Base-by-base conservation (phyloP, 1,139 yeast species). In the Spencermartinsiella ligniputridi region DNA sequence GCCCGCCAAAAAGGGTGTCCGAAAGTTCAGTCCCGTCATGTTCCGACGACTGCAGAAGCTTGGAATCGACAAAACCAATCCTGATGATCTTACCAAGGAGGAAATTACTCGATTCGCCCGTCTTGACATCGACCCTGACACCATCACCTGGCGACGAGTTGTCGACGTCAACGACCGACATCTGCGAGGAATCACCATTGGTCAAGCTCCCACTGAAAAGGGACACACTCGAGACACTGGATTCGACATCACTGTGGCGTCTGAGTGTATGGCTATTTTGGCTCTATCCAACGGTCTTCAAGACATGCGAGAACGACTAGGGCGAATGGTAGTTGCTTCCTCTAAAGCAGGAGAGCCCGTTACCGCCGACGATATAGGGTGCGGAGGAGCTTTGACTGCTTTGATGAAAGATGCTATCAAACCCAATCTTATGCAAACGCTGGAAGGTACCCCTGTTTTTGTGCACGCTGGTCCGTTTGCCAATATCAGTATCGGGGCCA, bases 401-500 rank as follows among this genome's bases (percentile, higher is more conserved):
- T 72, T 92, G 58, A 78, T 92, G 74, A 90, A 89, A 72, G 98
- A 92, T 64, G 97, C 98, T 35, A 85, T 92, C 63, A 90, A 92
- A 72, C 98, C 98, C 55, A 92, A 90, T 66, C 72, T 92, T 62
- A 92, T 92, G 98, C 98, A 92, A 71, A 88, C 97, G 44, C 77
- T 92, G 56, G 98, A 92, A 70, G 98, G 98, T 52, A 89, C 97
- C 20, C 98, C 98, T 29, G 98, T 92, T 36, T 83, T 92, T 59
- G 96, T 92, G 43, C 98, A 92, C 64, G 97, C 97, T 48, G 98
- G 98, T 53, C 98, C 98, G 41, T 92, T 92, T 65, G 98, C 98
- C 57, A 92, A 92, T 68, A 92, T 92, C 56, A 87, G 96, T 39
- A 92, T 92, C 64, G 98, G 97, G 62, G 97, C 97, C 5, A 83